Base-by-base conservation (phyloP, 371 early-diverging fungal genomes). In the Actinomortierella wolfii region DNA sequence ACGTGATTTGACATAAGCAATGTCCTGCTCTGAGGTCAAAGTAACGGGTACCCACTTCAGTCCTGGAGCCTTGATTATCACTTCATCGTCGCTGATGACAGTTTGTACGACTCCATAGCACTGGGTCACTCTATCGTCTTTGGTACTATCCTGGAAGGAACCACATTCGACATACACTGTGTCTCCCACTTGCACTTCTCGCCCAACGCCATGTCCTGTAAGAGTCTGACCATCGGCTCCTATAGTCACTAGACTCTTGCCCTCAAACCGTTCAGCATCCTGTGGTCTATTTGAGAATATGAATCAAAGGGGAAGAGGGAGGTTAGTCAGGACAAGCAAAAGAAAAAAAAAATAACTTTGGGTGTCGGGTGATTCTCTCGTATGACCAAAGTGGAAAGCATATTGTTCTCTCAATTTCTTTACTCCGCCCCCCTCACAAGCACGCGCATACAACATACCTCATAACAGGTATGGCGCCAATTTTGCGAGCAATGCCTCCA, bases 391-490 rank as follows among this genome's bases (percentile, higher is more conserved):
- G 44, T 34, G 34, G 11, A 34, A 34, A 6, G 11, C 11, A 34
- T 34, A 34, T 34, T 34, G 34, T 34, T 34, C 34, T 6, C 34
- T n/a, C n/a, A n/a, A n/a, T n/a, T n/a, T n/a, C n/a, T n/a, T n/a
- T n/a, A n/a, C 47, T 17, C 47, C 7, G 9, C 17, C 20, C 20
- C 48, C 14, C 14, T 21, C 48, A 14, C 13, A 9, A 20, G 6
- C 14, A 8, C 24, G 23, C 21, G 3, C 48, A 4, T 14, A 18
- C 11, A 29, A n/a, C 3, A 20, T 42, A 73, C 74, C 74, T 66
- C 15, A 61, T 54, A 7, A 78, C 78, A 11, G 78, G 78, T 47
- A 78, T 78, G 18, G 76, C 67, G 21, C 78, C 78, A 57, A 78
- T 59, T 43, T 64, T 56, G 24, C 48, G 57, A n/a, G 76, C 76